Base-by-base conservation (phyloP, 2,329 filamentous ascomycete species). In the Nemania bipapillata region DNA sequence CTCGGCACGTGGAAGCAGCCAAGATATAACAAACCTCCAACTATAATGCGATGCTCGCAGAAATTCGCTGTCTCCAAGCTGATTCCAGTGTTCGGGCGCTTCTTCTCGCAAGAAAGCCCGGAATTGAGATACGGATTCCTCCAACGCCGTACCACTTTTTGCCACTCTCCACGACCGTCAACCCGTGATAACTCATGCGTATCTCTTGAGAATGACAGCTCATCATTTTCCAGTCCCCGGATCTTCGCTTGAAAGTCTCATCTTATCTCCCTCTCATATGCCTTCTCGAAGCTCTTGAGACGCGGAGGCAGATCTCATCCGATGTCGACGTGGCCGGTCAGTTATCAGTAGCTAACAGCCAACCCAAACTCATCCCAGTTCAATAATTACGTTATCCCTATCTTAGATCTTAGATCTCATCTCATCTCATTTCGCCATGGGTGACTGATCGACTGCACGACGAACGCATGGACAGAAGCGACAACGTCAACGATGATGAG, bases 281-380 rank as follows among this genome's bases (percentile, higher is more conserved):
- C 45, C 24, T 68, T 65, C 62, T 65, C 32, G 62, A 65, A 62
- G 52, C 42, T 54, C 24, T 30, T 58, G 66, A 68, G 66, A 68
- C 66, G 50, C 62, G 52, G 66, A 57, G 42, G 56, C 24, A 53
- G 52, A 68, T 65, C 62, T 54, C 35, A 40, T 68, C 66, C 62
- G 66, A 65, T 53, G 45, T 65, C 35, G 24, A 65, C 40, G 42
- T 56, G 61, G 66, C 56, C 52, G 26, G 32, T 22, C 49, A 37
- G 24, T 55, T 50, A 24, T 22, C 22, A 54, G 35, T 7, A 28
- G 47, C 55, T 53, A 28, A 24, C 55, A 24, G 8, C 32, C 62
- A 11, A 12, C 32, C 12, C 2, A 9, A 32, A 20, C 15, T 35
- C 35, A 61, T 32, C 15, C 22, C 12, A 59, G 15, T 24, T 15